Conservation (phyloP, 2,329 filamentous ascomycete genomes). For the Colletotrichum sp. region DNA sequence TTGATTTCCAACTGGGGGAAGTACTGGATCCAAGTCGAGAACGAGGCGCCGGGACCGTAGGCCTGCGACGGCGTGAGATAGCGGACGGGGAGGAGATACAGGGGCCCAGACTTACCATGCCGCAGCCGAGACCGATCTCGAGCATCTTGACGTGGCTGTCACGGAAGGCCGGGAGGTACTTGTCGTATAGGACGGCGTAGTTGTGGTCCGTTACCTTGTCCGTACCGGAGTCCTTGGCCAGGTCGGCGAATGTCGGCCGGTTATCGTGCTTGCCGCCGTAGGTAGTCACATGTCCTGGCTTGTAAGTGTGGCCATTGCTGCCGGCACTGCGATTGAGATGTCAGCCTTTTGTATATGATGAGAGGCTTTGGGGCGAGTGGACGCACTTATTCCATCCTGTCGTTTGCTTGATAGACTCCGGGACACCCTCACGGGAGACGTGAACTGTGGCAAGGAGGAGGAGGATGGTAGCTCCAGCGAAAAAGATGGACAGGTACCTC, state of each 20-base stretch:
- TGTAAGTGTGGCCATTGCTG: background rate
- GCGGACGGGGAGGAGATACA: background rate
- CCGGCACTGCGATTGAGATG: background rate
- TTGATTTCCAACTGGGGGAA: constrained; percentile 43
- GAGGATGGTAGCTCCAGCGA: background rate
- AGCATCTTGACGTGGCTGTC: constrained; percentile 41
- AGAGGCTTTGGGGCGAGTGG: background rate
- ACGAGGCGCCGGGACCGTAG: constrained; percentile 41
- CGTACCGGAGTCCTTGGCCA: constrained; percentile 39
- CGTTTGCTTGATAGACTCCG: background rate
- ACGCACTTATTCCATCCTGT: constrained; percentile 4
- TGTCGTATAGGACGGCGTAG: constrained; percentile 46
- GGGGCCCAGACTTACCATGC: constrained; percentile 29
- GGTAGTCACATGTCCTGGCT: background rate
- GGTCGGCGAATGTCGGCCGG: constrained; percentile 31
- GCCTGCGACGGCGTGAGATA: constrained; percentile 12
- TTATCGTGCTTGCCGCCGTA: background rate
- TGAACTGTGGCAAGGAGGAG: background rate
- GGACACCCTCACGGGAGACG: background rate
- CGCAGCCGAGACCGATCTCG: constrained; percentile 46
- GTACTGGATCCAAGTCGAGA: constrained; percentile 45
- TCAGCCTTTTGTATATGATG: background rate
- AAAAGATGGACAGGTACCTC: constrained; percentile 2
- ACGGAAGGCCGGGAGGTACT: constrained; percentile 36
- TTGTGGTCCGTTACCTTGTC: constrained; percentile 43